phyloP scores from a whole-genome alignment of 2,329 filamentous ascomycete species.

The Nigrospora oryzae region DNA sequence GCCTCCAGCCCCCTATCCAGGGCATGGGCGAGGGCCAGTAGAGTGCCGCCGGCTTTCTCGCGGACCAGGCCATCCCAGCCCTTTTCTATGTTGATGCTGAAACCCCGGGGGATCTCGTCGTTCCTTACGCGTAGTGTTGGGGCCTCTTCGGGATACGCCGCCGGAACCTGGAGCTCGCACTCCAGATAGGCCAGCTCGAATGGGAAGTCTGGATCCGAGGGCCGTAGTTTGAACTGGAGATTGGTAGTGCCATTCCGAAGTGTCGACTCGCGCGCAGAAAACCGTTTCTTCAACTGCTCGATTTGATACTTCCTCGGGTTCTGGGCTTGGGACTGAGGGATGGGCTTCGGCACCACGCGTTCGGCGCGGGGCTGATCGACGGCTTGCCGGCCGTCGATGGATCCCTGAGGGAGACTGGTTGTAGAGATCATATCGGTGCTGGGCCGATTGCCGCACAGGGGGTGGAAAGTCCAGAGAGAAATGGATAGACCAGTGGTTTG shows the following conservation, averaged over 20 bases:
- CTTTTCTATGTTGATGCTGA: conserved; percentile 66
- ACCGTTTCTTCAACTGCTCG: conserved; percentile 63
- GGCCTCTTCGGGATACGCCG: conserved; percentile 47
- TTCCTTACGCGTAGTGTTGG: conserved; percentile 59
- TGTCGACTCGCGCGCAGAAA: conserved; percentile 37
- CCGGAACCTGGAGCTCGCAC: conserved; percentile 59
- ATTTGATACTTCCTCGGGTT: conserved; percentile 70
- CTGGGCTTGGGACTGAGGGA: conserved; percentile 53
- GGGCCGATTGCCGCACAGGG: no score
- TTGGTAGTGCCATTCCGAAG: conserved; percentile 40
- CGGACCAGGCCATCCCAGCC: conserved; percentile 61
- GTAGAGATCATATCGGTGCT: conserved; percentile 28
- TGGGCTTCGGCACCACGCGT: conserved; percentile 54
- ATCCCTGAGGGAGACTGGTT: conserved; percentile 14
- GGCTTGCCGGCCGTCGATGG: conserved; percentile 32
- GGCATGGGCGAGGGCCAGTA: conserved; percentile 59
- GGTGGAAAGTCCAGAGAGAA: no score
- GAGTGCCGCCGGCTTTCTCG: conserved; percentile 43
- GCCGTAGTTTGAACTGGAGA: conserved; percentile 56
- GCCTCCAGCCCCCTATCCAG: conserved; percentile 66
- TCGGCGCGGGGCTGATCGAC: conserved; percentile 33
- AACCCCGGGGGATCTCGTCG: conserved; percentile 60
- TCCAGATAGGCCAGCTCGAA: conserved; percentile 65
- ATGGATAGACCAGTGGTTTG: no score
- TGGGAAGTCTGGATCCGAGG: conserved; percentile 78